Percentiles rank a stretch among this genome's conserved stretches.
phyloP scores from a whole-genome alignment of 2,329 filamentous ascomycete genomes.

The Penicillium digitatum region DNA sequence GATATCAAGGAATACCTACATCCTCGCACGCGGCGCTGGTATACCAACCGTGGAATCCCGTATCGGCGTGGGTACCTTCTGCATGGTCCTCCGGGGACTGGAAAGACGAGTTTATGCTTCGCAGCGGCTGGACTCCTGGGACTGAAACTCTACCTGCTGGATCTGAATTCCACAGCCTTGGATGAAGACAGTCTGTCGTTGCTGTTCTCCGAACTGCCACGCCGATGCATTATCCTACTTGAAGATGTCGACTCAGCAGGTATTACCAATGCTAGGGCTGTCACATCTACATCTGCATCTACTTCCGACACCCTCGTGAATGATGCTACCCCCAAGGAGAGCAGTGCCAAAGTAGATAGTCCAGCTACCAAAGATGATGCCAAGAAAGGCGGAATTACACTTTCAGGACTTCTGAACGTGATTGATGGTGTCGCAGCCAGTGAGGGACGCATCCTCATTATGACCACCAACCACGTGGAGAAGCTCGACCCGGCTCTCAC shows the following conservation, averaged over 20 bases:
- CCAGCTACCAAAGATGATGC: slow-evolving; percentile 1
- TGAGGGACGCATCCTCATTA: slow-evolving; percentile 67
- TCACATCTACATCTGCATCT: background rate
- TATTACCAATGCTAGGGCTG: slow-evolving; percentile 54
- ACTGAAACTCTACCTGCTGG: slow-evolving; percentile 69
- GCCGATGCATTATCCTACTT: slow-evolving; percentile 67
- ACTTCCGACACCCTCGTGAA: background rate
- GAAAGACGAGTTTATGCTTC: slow-evolving; percentile 69
- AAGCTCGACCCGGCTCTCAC: slow-evolving; percentile 62
- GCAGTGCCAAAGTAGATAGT: slow-evolving; percentile 17
- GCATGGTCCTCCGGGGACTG: slow-evolving; percentile 74
- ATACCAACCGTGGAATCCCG: slow-evolving; percentile 75
- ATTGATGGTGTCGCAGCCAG: slow-evolving; percentile 67
- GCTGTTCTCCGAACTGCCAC: slow-evolving; percentile 65
- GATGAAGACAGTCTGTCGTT: slow-evolving; percentile 62
- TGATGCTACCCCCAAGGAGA: background rate
- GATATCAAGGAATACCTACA: slow-evolving; percentile 57
- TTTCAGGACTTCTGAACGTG: slow-evolving; percentile 66
- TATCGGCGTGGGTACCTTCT: slow-evolving; percentile 81
- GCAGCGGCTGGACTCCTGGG: slow-evolving; percentile 67
- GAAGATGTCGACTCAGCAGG: slow-evolving; percentile 74
- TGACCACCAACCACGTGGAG: slow-evolving; percentile 67
- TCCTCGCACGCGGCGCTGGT: slow-evolving; percentile 62
- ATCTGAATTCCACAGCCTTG: slow-evolving; percentile 58
- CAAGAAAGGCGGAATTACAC: slow-evolving; percentile 50